A percentile compares a stretch with the other conserved stretches of the same genome.
These are phyloP conservation scores for Stemphylium beticola DNA, from an alignment of 2,329 filamentous ascomycete genomes.

Conservation along the genomic window DNA sequence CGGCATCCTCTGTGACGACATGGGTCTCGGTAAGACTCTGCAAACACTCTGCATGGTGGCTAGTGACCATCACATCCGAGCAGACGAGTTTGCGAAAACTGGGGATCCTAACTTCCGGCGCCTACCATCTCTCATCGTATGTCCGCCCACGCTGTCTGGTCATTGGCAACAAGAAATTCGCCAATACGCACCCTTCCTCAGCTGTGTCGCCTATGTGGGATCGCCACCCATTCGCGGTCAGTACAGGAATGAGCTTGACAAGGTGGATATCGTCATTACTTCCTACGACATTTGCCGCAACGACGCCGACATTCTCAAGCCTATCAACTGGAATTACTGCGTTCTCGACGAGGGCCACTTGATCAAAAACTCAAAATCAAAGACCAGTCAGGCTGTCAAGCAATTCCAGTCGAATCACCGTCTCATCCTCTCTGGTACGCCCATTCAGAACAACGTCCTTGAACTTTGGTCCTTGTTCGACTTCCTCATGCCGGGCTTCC, in stretches of 20 bases:
- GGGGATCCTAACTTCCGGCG: slow-evolving; percentile 76
- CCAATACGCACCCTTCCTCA: slow-evolving; percentile 92
- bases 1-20: slow-evolving; percentile 97
- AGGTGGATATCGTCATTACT: slow-evolving; percentile 92
- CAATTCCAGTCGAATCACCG: slow-evolving; percentile 88
- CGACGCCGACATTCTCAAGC: slow-evolving; percentile 81
- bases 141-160: slow-evolving; percentile 92
- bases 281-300: slow-evolving; percentile 98
- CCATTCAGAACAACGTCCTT: slow-evolving; percentile 96
- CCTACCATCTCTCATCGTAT: slow-evolving; percentile 91
- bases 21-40: slow-evolving; percentile 97
- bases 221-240: slow-evolving; percentile 79
- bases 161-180: slow-evolving; percentile 99
- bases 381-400: slow-evolving; percentile 93
- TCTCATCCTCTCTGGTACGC: slow-evolving; percentile 93
- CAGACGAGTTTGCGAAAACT: slow-evolving; percentile 87
- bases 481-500: slow-evolving; percentile 98
- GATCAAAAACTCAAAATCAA: slow-evolving; percentile 98
- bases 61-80: slow-evolving; percentile 92
- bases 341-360: slow-evolving; percentile 96
- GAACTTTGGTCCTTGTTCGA: slow-evolving; percentile 98
- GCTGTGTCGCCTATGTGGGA: slow-evolving; percentile 88
- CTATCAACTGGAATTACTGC: slow-evolving; percentile 95
- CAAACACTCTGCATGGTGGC: slow-evolving; percentile 98
- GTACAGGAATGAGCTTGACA: slow-evolving; percentile 71